Evolutionary conservation across 129 eudicot genomes (phyloP), one percentile per base, ranked within the genome.

Genomic region (Pittosporum tobira): DNA sequence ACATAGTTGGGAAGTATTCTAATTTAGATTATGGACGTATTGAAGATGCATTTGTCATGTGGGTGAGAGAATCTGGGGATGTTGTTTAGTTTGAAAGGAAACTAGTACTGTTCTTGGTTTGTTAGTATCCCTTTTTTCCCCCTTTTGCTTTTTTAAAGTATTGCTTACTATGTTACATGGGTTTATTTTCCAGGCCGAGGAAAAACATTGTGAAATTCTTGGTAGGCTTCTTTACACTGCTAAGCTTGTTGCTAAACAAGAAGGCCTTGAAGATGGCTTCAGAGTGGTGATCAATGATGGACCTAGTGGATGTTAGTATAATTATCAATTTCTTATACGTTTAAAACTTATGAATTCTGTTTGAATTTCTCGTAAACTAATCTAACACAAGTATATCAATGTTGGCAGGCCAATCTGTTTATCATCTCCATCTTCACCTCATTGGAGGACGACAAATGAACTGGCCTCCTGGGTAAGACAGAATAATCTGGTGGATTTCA

Each of bases 361-460:
- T 10, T 54, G n/a, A n/a, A 8, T 51, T 36, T 18, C 45, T 30
- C 13, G n/a, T n/a, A n/a, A n/a, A n/a, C n/a, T n/a, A 49, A 20
- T 29, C 48, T 48, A 13, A 21, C 19, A 23, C 13, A 20, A 9
- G 10, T 58, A 12, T 36, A 36, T 37, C 75, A 22, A 51, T 75
- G 55, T 50, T 68, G 44, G 73, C 77, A 91, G 98, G 98, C 51
- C 98, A 91, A 81, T 91, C 96, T 62, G 96, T 91, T 64, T 78
- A 86, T 70, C 96, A 91, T 73, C 54, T 91, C 62, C 99, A 91
- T 40, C 56, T 91, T 47, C 99, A 91, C 77, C 83, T 91, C 24
- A 68, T 91, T n/a, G 99, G 98, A 37, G 96, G 99, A 50, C 84
- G 99, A 13, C 99, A 91, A 75, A 83, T 87, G 99, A 87, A 81